Evolutionary conservation across 2,329 filamentous ascomycete genomes (phyloP).

Genomic region (Claviceps monticola): DNA sequence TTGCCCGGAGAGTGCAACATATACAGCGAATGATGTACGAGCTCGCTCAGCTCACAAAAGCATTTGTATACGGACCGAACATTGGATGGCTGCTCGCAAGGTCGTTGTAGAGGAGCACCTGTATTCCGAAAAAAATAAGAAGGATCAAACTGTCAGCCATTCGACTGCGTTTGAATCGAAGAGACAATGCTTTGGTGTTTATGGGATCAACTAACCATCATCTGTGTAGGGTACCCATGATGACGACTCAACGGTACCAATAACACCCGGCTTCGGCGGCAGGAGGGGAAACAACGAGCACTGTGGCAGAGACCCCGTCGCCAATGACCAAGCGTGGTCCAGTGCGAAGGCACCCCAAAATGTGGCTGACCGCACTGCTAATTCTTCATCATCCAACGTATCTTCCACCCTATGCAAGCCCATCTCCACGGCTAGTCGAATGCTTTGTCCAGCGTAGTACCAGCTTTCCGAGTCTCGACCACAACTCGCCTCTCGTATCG

Average conservation of each 20-base stretch:
- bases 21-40: constrained; percentile 58
- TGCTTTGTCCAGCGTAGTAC: constrained; percentile 58
- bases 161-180: neutral
- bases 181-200: neutral
- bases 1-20: constrained; percentile 58
- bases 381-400: constrained; percentile 37
- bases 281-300: constrained; percentile 43
- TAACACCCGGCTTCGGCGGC: constrained; percentile 45
- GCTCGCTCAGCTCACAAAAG: constrained; percentile 58
- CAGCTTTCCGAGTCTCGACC: constrained; percentile 61
- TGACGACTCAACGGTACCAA: constrained; percentile 45
- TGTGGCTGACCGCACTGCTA: constrained; percentile 44
- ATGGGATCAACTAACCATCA: constrained; percentile 28
- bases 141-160: neutral
- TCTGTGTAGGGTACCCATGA: constrained; percentile 46
- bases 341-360: constrained; percentile 50
- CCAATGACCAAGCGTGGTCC: constrained; percentile 53
- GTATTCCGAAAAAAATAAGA: neutral
- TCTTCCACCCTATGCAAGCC: constrained; percentile 45
- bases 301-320: constrained; percentile 46
- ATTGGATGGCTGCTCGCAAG: constrained; percentile 49
- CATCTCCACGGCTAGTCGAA: constrained; percentile 59
- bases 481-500: constrained; percentile 58
- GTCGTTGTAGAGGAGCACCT: constrained; percentile 40
- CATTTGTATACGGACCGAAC: constrained; percentile 55